Evolutionary conservation across 148 eudicot species (phyloP), one percentile per base, ranked within the genome.

Genomic region (Rhododendron mucronatum): DNA sequence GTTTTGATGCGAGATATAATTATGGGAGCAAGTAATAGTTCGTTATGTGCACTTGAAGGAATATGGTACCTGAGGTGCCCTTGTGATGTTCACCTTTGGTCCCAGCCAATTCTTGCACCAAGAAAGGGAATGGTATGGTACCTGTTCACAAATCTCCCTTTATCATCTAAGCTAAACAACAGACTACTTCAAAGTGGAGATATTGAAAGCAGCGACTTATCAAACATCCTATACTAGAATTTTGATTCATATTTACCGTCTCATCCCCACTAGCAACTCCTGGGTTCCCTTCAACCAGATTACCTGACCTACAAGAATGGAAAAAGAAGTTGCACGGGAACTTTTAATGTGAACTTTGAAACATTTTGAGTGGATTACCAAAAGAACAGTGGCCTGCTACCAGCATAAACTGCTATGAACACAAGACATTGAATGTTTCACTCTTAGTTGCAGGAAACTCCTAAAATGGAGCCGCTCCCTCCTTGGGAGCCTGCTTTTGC

Each of bases 31-130:
- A 45, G 81, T 45, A 67, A 45, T 69, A 30, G 15, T 44, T 83
- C 12, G n/a, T 21, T 23, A 37, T 63, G 28, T 37, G 79, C 71
- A 85, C 71, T 67, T 50, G 82, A 35, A 81, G 28, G 53, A 65
- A 44, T 89, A 28, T 69, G 37, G 75, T 69, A 95, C 99, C 98
- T 97, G 99, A 78, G 99, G 99, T 86, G 99, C 90, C 90, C 99
- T 97, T 83, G 99, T 95, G 88, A 97, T 92, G 91, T 95, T 97
- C 77, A 97, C 99, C 79, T 87, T 90, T 69, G 96, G 90, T 86
- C 99, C 99, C 87, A 97, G 89, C 99, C 99, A 97, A 89, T 89
- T 94, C 91, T 97, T 97, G 91, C 99, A 97, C 98, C 96, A 97
- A 85, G 99, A 95, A 89, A 97, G 98, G 35, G 99, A 97, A 91